Percentiles rank a stretch among this genome's conserved stretches.
phyloP scores from a whole-genome alignment of 805 yeast genomes.

The Lachancea thermotolerans region DNA sequence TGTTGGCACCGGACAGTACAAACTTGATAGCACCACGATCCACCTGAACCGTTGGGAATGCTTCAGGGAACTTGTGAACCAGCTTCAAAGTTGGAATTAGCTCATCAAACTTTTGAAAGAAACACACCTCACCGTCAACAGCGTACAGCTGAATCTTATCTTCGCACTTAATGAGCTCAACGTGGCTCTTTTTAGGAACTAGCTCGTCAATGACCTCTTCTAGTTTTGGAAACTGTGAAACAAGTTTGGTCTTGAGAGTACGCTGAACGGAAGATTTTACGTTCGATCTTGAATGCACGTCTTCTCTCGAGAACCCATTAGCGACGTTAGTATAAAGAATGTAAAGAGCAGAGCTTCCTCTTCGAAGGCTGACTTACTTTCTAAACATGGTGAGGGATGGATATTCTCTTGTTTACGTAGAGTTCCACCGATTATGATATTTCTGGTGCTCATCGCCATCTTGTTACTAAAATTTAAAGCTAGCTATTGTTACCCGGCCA shows the following conservation, averaged over 20 bases:
- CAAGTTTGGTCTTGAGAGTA: constrained; percentile 69
- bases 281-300: constrained; percentile 83
- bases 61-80: constrained; percentile 75
- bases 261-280: constrained; percentile 93
- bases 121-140: constrained; percentile 64
- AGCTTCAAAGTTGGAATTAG: constrained; percentile 67
- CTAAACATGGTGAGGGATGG: constrained; percentile 5
- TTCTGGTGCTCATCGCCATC: neutral
- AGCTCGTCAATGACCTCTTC: constrained; percentile 73
- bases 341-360: neutral
- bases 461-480: neutral
- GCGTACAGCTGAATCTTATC: constrained; percentile 77
- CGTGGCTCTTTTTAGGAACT: constrained; percentile 83
- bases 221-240: constrained; percentile 63
- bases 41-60: constrained; percentile 81
- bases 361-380: constrained; percentile 7
- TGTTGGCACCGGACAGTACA: constrained; percentile 90
- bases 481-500: neutral
- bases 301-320: constrained; percentile 66
- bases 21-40: constrained; percentile 96
- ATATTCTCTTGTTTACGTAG: neutral
- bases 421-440: neutral
- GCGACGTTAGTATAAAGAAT: constrained; percentile 2
- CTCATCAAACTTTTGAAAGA: constrained; percentile 75
- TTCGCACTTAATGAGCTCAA: constrained; percentile 77